Base-by-base conservation (phyloP, 331 rosid genomes). In the Erythrophleum ivorense region DNA sequence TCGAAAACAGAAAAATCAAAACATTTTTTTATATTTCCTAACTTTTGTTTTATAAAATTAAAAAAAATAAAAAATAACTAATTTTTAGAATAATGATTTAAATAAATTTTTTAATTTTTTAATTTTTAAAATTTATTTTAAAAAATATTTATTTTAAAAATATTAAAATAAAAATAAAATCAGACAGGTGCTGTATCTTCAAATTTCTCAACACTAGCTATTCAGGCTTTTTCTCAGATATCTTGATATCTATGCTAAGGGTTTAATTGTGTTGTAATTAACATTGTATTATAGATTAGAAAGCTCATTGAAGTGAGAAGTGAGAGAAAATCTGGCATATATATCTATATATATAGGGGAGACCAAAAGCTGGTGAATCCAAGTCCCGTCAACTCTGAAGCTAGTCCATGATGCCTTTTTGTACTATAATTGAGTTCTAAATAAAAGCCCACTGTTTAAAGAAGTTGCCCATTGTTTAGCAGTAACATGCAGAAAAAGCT, bases 361-460 rank as follows among this genome's bases (percentile, higher is more conserved):
- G 58, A 83, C 77, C 70, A 66, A 85, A 84, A 79, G 85, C 77
- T 70, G 72, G 71, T 33, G 64, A 66, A 84, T 86, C 86, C 78
- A 82, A 84, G 63, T 80, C 57, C 81, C 38, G 38, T 77, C 87
- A 84, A 76, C 80, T 81, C 73, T 68, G 70, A 60, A 71, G 2
- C 16, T 15, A 38, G 53, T 73, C 90, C 88, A 82, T 87, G 59
- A 83, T 87, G 49, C 78, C 83, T 73, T 77, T 77, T 71, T 81
- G 46, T 50, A 71, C 68, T 49, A 41, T 69, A 69, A 48, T 45
- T 11, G 21, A 46, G 38, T 43, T 18, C 6, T 46, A 46, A 66
- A 40, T 71, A 45, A 81, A 13, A 73, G 78, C 83, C 70, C 80
- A 36, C 59, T n/a, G 77, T 84, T 52, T 84, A 15, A 33, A 24